These are phyloP conservation scores for Didymella keratinophila DNA, from an alignment of 2,329 filamentous ascomycete species.

Conservation along the genomic window DNA sequence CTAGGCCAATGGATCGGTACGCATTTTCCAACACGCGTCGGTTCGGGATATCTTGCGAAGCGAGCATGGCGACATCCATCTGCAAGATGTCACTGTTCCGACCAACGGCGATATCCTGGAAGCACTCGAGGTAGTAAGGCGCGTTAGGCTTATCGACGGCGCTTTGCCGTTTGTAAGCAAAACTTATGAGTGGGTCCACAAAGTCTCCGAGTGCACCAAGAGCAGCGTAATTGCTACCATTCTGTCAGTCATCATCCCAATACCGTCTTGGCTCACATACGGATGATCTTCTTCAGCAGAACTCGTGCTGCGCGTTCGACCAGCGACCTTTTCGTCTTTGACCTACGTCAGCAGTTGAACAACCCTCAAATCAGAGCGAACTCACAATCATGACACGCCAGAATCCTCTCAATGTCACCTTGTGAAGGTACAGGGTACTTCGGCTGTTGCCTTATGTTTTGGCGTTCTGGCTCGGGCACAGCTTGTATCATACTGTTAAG, in stretches of 20 bases:
- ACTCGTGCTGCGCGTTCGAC: slow-evolving; percentile 39
- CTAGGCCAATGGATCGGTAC: slow-evolving; percentile 67
- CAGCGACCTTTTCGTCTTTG: slow-evolving; percentile 38
- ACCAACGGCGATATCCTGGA: slow-evolving; percentile 66
- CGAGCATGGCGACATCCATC: slow-evolving; percentile 64
- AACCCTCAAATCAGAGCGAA: neutral
- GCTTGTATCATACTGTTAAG: slow-evolving; percentile 61
- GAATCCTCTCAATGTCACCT: slow-evolving; percentile 49
- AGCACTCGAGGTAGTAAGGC: slow-evolving; percentile 70
- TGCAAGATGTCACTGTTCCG: slow-evolving; percentile 66
- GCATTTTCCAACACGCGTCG: slow-evolving; percentile 65
- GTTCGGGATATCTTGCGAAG: slow-evolving; percentile 66
- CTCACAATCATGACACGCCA: slow-evolving; percentile 51
- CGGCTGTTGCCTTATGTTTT: slow-evolving; percentile 40
- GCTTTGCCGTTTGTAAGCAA: slow-evolving; percentile 69
- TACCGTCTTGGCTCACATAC: slow-evolving; percentile 22
- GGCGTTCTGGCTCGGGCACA: slow-evolving; percentile 41
- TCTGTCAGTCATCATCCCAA: slow-evolving; percentile 7
- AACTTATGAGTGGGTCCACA: slow-evolving; percentile 66
- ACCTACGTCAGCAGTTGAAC: slow-evolving; percentile 19
- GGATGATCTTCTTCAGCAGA: slow-evolving; percentile 49
- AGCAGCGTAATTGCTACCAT: slow-evolving; percentile 64
- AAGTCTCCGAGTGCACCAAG: slow-evolving; percentile 70
- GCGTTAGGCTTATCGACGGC: slow-evolving; percentile 62
- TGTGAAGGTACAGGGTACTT: slow-evolving; percentile 48